A percentile compares a stretch with the other conserved stretches of the same genome.
These are phyloP conservation scores for Volvariella surrecta DNA, from an alignment of 1,284 basidiomycete species.

Conservation along the genomic window DNA sequence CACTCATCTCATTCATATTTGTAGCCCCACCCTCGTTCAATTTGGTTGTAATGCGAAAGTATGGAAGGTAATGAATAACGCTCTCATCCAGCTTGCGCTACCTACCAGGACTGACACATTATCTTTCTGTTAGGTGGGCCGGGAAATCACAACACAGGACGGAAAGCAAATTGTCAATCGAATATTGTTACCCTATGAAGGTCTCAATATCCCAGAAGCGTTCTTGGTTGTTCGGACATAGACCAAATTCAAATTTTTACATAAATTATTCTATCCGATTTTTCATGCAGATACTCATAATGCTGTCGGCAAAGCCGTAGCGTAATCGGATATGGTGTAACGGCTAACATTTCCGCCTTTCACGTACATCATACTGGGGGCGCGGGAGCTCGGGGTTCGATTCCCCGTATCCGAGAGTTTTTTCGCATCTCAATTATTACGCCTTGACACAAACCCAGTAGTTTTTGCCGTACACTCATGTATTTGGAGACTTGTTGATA, in stretches of 20 bases:
- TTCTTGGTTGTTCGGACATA: slow-evolving; percentile 58
- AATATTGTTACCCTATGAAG: slow-evolving; percentile 45
- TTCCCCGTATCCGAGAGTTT: slow-evolving; percentile 56
- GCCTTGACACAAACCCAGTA: too few species aligned
- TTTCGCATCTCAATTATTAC: slow-evolving; percentile 1
- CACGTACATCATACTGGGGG: neutral
- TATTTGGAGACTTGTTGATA: too few species aligned
- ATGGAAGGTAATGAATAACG: slow-evolving; percentile 29
- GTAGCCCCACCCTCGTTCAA: slow-evolving; percentile 29
- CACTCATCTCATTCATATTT: slow-evolving; percentile 15
- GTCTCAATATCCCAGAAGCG: slow-evolving; percentile 59
- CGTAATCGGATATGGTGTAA: slow-evolving; percentile 4
- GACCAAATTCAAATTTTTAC: slow-evolving; percentile 7
- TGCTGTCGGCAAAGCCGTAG: neutral
- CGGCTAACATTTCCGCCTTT: slow-evolving; percentile 5
- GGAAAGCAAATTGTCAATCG: slow-evolving; percentile 29
- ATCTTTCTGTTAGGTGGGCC: slow-evolving; percentile 38
- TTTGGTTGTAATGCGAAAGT: slow-evolving; percentile 45
- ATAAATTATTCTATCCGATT: too few species aligned
- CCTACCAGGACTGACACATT: neutral
- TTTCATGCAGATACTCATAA: too few species aligned
- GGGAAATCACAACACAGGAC: slow-evolving; percentile 26
- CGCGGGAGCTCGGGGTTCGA: slow-evolving; percentile 75
- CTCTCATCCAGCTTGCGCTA: neutral
- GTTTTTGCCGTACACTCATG: too few species aligned